Conservation (phyloP, 192 early-diverging fungal species). For the Gonapodya prolifera region DNA sequence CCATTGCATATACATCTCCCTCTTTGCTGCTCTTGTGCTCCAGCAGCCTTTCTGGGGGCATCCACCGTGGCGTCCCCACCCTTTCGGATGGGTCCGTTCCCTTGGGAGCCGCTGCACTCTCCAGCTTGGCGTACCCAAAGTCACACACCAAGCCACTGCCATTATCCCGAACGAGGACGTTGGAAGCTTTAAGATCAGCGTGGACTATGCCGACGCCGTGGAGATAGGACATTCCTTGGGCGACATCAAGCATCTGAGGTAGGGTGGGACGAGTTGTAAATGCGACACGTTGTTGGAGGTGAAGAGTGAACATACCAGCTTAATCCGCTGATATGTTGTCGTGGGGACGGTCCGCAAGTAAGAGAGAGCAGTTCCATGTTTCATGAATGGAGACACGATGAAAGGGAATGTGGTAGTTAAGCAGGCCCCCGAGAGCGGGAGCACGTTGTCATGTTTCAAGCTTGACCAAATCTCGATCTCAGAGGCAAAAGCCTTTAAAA, state of each 20-base stretch:
- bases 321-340: not conserved
- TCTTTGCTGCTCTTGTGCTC: not conserved
- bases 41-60: not conserved
- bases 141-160: not conserved
- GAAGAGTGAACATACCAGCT: not conserved
- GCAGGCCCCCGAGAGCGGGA: slow-evolving; percentile 17
- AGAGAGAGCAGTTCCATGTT: slow-evolving; percentile 8
- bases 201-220: not conserved
- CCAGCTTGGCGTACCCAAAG: not conserved
- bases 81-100: not conserved
- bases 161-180: not conserved
- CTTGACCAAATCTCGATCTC: not conserved
- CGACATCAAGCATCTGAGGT: not conserved
- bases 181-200: not conserved
- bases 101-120: not conserved
- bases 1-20: not conserved
- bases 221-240: not conserved
- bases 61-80: not conserved
- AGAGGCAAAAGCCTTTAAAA: not conserved
- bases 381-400: slow-evolving; percentile 17
- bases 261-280: not conserved
- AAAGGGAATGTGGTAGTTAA: slow-evolving; percentile 12
- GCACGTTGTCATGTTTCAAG: slow-evolving; percentile 4
- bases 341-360: not conserved
- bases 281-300: no score